A percentile compares a stretch with the other conserved stretches of the same genome.
These are phyloP conservation scores for Salisapilia sapeloensis DNA, from an alignment of 352 stramenopile species.

Conservation along the genomic window DNA sequence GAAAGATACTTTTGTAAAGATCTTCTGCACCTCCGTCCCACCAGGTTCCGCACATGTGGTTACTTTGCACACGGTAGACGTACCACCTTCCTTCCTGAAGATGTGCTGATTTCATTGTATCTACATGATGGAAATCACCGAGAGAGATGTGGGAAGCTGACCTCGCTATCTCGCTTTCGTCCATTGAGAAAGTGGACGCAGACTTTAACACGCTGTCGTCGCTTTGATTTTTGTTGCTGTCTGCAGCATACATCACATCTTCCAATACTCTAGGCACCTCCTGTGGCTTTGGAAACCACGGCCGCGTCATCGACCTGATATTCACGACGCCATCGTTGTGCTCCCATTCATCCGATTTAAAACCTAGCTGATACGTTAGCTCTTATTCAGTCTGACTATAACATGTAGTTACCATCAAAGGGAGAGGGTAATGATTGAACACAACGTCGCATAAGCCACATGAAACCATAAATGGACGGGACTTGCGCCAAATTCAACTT, in stretches of 20 bases:
- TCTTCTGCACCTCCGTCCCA: constrained; percentile 3
- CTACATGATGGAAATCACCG: too few relatives aligned
- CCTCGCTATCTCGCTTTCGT: not conserved
- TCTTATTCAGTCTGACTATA: too few relatives aligned
- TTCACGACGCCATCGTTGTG: constrained; percentile 68
- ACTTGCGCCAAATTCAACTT: constrained; percentile 50
- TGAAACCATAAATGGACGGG: constrained; percentile 31
- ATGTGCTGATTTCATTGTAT: too few relatives aligned
- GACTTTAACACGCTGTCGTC: not conserved
- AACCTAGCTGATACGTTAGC: too few relatives aligned
- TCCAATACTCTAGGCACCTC: constrained; percentile 16
- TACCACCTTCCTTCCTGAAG: constrained; percentile 2
- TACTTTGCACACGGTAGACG: constrained; percentile 5
- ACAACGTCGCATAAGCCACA: constrained; percentile 39
- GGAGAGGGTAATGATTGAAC: constrained; percentile 27
- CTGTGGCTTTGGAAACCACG: constrained; percentile 39
- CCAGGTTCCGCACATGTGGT: constrained; percentile 5
- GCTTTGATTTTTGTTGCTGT: too few relatives aligned
- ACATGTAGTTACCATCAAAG: too few relatives aligned
- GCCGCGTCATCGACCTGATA: constrained; percentile 44
- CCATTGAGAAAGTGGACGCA: not conserved
- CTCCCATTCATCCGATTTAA: constrained; percentile 34
- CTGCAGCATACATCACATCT: not conserved
- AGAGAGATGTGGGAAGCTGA: too few relatives aligned
- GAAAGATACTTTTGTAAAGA: constrained; percentile 4